Conservation (phyloP, 176 grass and related monocot species). For the Cenchrus americanus region DNA sequence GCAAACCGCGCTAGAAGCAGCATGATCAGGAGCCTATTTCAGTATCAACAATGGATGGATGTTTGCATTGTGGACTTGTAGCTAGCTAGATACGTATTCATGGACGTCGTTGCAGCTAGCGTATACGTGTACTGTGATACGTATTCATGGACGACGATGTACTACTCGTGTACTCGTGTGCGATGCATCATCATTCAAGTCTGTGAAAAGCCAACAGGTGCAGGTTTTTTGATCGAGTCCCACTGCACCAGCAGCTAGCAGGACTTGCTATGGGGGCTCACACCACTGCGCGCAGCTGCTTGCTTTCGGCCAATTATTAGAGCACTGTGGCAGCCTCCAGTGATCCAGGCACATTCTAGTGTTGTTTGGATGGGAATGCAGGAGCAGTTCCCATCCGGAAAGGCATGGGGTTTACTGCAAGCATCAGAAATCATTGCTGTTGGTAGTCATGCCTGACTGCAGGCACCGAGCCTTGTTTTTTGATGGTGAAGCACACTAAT, state of each 20-base stretch:
- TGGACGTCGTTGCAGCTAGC: background rate
- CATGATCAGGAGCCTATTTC: background rate
- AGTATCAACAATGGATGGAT: background rate
- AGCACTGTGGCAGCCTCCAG: conserved; percentile 37
- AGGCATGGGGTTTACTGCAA: conserved; percentile 55
- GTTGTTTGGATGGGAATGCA: conserved; percentile 55
- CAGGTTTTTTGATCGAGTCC: conserved; percentile 22
- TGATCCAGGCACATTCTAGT: conserved; percentile 63
- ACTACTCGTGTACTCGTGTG: conserved; percentile 22
- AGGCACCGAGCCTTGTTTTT: conserved; percentile 21
- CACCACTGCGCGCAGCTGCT: background rate
- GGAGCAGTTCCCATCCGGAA: conserved; percentile 44
- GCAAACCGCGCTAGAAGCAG: background rate
- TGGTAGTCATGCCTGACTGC: conserved; percentile 15
- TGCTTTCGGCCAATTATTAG: conserved; percentile 64
- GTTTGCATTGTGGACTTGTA: background rate
- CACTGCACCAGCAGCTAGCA: background rate
- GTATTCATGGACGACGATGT: conserved; percentile 9
- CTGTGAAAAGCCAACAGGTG: conserved; percentile 28
- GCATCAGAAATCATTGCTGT: conserved; percentile 52
- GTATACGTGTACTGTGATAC: background rate
- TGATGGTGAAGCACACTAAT: background rate
- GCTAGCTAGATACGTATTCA: background rate
- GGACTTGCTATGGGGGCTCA: conserved; percentile 1
- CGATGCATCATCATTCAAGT: conserved; percentile 37